Evolutionary conservation across 2,329 filamentous ascomycete species (phyloP), one percentile per base, ranked within the genome.

Genomic region (Diaporthe sp.): DNA sequence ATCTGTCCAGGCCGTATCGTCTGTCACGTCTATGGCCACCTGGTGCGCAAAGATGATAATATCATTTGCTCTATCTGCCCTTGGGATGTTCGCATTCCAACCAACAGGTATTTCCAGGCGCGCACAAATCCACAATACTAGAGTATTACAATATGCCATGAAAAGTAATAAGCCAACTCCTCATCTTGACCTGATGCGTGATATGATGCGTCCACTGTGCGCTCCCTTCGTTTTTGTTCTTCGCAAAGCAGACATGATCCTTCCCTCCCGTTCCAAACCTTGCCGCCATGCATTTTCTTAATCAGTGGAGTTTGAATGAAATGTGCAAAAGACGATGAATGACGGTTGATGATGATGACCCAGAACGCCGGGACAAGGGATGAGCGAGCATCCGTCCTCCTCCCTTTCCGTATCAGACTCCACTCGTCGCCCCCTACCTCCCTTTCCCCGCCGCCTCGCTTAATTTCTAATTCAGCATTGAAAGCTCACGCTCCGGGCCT

Each of bases 141-240:
- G 25, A 71, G 39, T 71, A 71, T 71, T 71, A 71, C 56, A 71
- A 71, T 63, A 71, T 63, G 50, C 55, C 37, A 51, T 51, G 32
- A 71, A 42, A 71, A 71, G 42, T 44, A 61, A 59, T 15, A 59
- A 53, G 47, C 32, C 63, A 53, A 68, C 63, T 66, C 44, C 63
- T 53, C 63, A 39, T 39, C 32, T 68, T 51, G 55, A 47, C 30
- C 30, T 42, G 69, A 56, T 71, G 55, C 47, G 55, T 51, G 69
- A 35, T 27, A 47, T 42, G 44, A 71, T 55, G 56, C 35, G 35
- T 63, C 35, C 58, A 51, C 53, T 44, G 35, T 4, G 53, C 32
- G 44, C 70, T 44, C 7, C 47, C 32, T 70, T 17, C 9, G 7
- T 50, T 37, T 55, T 55, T 12, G 22, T 56, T 15, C 25, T 50